A percentile compares a stretch with the other conserved stretches of the same genome.
phyloP scores from a whole-genome alignment of 2,329 filamentous ascomycete genomes.

The Juglanconis juglandina region DNA sequence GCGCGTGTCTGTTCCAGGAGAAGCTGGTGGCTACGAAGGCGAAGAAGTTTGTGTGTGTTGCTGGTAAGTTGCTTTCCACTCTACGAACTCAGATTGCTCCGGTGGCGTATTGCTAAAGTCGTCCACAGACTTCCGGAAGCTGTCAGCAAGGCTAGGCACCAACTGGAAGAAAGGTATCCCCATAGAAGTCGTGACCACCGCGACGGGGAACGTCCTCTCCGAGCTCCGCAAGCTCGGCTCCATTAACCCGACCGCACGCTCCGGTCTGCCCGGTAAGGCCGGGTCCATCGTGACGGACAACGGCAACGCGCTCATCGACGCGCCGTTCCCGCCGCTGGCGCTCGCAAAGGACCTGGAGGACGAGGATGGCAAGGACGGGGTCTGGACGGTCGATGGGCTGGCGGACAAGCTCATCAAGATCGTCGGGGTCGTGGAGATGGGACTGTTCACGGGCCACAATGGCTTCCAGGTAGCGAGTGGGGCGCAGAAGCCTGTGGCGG shows the following conservation, averaged over 20 bases:
- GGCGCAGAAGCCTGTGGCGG: conserved; percentile 86
- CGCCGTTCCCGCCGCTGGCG: conserved; percentile 74
- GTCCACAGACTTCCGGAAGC: conserved; percentile 77
- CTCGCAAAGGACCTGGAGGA: conserved; percentile 51
- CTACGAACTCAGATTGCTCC: too few species aligned
- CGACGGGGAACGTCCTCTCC: conserved; percentile 71
- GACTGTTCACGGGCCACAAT: conserved; percentile 81
- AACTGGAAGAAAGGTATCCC: conserved; percentile 81
- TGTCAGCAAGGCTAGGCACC: conserved; percentile 69
- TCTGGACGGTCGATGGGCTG: conserved; percentile 77
- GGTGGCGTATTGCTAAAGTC: neutral
- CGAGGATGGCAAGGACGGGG: conserved; percentile 57
- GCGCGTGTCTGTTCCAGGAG: conserved; percentile 96
- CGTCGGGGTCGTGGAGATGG: conserved; percentile 85
- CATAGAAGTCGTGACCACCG: conserved; percentile 87
- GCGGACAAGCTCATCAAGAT: conserved; percentile 74
- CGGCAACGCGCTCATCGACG: conserved; percentile 86
- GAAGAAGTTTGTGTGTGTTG: conserved; percentile 83
- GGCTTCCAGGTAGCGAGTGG: conserved; percentile 68
- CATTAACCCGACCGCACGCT: conserved; percentile 65
- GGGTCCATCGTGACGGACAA: conserved; percentile 80
- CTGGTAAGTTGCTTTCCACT: conserved; percentile 50
- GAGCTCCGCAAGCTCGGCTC: conserved; percentile 73
- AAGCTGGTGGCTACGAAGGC: conserved; percentile 87
- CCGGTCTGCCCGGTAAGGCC: conserved; percentile 71